phyloP scores from a whole-genome alignment of 495 filamentous ascomycete species.

The Penicillium paxilli region DNA sequence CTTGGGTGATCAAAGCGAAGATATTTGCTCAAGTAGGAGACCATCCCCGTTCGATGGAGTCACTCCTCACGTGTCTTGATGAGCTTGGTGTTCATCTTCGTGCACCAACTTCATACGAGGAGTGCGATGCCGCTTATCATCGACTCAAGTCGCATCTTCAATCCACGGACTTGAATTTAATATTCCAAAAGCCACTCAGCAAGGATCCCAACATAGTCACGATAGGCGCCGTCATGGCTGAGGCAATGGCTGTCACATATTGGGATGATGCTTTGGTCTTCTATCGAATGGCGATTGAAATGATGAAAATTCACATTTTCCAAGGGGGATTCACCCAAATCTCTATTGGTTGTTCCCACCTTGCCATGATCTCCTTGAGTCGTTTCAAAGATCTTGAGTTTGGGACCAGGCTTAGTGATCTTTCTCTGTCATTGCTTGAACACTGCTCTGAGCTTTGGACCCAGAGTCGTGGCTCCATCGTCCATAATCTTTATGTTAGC shows the following conservation, averaged over 20 bases:
- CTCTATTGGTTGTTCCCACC: conserved; percentile 72
- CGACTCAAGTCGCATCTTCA: conserved; percentile 58
- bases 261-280: conserved; percentile 77
- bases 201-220: conserved; percentile 59
- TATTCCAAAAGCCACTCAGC: conserved; percentile 51
- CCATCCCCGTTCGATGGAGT: conserved; percentile 62
- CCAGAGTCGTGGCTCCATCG: conserved; percentile 66
- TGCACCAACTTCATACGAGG: conserved; percentile 64
- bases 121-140: conserved; percentile 72
- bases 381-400: conserved; percentile 74
- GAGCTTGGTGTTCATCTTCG: conserved; percentile 67
- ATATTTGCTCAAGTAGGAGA: conserved; percentile 74
- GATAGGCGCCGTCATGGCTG: conserved; percentile 71
- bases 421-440: conserved; percentile 67
- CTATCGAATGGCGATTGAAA: conserved; percentile 71
- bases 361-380: conserved; percentile 69
- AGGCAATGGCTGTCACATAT: conserved; percentile 77
- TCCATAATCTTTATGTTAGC: conserved; percentile 71
- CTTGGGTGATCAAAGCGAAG: conserved; percentile 75
- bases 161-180: conserved; percentile 53
- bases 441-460: conserved; percentile 67
- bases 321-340: conserved; percentile 69
- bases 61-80: conserved; percentile 64
- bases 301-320: conserved; percentile 68
- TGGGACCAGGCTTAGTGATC: conserved; percentile 61